Base-by-base conservation (phyloP, 108 stramenopile species). In the Pelagomonas calceolata region DNA sequence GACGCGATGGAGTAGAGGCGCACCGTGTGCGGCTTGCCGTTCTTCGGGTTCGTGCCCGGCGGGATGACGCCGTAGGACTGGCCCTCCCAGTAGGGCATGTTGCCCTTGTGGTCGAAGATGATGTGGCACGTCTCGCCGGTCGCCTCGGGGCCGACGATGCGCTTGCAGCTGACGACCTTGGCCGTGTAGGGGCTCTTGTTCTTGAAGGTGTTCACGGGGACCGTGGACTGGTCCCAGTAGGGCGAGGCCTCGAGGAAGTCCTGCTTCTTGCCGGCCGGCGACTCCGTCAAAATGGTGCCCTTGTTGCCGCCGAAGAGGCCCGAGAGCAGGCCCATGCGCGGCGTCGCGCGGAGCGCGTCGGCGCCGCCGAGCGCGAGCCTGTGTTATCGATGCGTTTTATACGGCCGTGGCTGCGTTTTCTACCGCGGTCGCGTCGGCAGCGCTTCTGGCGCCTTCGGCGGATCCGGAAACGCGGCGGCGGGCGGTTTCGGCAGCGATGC, bases 1-100 rank as follows among this genome's bases (percentile, higher is more conserved):
- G 94, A 93, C 37, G 95, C 95, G 83, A 97, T 97, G 79, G 96
- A 97, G 83, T 97, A 97, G 64, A 97, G 89, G 75, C 96, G 90
- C 68, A 93, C 93, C 45, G 89, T 81, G 83, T 95, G 91, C 43
- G 94, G 96, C 87, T 97, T 97, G 72, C 94, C 94, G 74, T 93
- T 92, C 90, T 95, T 96, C 78, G 90, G 75, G 76, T 76, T 84
- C 37, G 30, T 74, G 66, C 96, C 96, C 34, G 94, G 94, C 36
- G 96, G 94, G 60, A 97, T 90, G 63, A 97, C 93, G 72, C 96
- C 96, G 90, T 90, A 95, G 34, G 94, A 95, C 86, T 97, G 96
- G 70, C 96, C 96, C 85, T 97, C 96, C 89, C 92, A 93, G 90
- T 92, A 97, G 39, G 96, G 96, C 82, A 95, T 92, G 76, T 94